phyloP scores from a whole-genome alignment of 257 asterid genomes.

The Scutellaria barbata region DNA sequence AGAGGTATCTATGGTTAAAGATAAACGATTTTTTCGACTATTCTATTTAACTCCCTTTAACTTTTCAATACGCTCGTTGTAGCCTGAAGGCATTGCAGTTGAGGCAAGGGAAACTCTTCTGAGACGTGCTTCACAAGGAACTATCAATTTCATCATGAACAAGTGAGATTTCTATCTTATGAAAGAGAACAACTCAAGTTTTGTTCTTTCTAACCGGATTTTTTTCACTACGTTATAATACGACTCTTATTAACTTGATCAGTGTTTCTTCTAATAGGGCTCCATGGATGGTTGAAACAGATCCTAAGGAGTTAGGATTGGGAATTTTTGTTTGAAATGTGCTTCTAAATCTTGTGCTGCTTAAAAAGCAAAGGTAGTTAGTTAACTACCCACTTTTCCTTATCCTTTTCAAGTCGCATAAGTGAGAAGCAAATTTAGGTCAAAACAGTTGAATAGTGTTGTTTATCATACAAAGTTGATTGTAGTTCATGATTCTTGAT shows the following conservation, averaged over 20 bases:
- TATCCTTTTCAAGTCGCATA: too few relatives aligned
- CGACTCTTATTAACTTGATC: background rate
- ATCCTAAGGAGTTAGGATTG: constrained; percentile 86
- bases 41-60: constrained; percentile 4
- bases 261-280: constrained; percentile 53
- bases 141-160: constrained; percentile 71
- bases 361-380: constrained; percentile 25
- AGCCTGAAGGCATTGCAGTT: constrained; percentile 84
- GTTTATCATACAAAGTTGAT: too few relatives aligned
- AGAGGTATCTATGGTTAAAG: constrained; percentile 56
- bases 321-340: constrained; percentile 64
- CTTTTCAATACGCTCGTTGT: constrained; percentile 30
- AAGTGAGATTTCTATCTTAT: constrained; percentile 38
- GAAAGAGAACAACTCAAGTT: too few relatives aligned
- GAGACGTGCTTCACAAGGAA: constrained; percentile 76
- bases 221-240: background rate
- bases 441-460: too few relatives aligned
- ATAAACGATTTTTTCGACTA: background rate
- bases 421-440: too few relatives aligned
- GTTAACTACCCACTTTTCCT: too few relatives aligned
- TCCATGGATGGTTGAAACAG: constrained; percentile 97
- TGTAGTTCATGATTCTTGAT: too few relatives aligned
- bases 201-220: too few relatives aligned
- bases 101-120: constrained; percentile 89
- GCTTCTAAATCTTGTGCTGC: background rate